Base-by-base conservation (phyloP, 2,329 filamentous ascomycete species). In the Penicillium sp. region DNA sequence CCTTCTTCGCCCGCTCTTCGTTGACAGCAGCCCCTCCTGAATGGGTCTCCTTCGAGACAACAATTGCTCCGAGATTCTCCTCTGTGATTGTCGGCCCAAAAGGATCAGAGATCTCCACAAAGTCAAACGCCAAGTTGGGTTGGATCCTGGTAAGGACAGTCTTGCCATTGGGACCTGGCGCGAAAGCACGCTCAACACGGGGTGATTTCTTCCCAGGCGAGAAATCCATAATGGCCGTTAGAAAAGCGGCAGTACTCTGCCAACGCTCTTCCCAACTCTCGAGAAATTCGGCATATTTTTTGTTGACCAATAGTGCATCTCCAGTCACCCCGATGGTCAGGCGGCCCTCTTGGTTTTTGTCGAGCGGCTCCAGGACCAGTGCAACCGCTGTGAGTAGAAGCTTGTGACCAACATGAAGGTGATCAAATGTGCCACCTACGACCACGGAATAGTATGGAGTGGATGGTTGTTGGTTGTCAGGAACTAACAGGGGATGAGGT, bases 331-430 rank as follows among this genome's bases (percentile, higher is more conserved):
- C 94, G 39, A 97, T 81, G 16, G 91, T 88, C 58, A 95, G 81
- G 10, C 80, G 80, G 57, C 83, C 82, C 19, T 78, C 74, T 29
- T 67, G 60, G 18, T 78, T 74, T 29, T 67, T 60, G 1, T 68
- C 66, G 16, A 40, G 43, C 0, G 83, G 79, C 55, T 84, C 82
- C 53, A 89, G 79, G 14, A 91, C 81, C 52, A 97, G 83, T 0
- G 87, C 84, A 0, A 89, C 90, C 57, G 92, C 92, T n/a, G 92
- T 91, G 18, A 99, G 83, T 18, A 99, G 82, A n/a, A 97, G 80
- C 75, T 97, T 99, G 77, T 99, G 94, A 6, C 94, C 94, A 4
- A 90, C 86, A 70, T 99, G 94, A 19, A 99, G 82, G 73, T 97
- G 91, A 71, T 99, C 94, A 74, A 97, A 99, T 0, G 94, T 99